A percentile compares a stretch with the other conserved stretches of the same genome.
Evolutionary conservation across 202 grass and related monocot species (phyloP).

Genomic region (Alloteropsis angusta): DNA sequence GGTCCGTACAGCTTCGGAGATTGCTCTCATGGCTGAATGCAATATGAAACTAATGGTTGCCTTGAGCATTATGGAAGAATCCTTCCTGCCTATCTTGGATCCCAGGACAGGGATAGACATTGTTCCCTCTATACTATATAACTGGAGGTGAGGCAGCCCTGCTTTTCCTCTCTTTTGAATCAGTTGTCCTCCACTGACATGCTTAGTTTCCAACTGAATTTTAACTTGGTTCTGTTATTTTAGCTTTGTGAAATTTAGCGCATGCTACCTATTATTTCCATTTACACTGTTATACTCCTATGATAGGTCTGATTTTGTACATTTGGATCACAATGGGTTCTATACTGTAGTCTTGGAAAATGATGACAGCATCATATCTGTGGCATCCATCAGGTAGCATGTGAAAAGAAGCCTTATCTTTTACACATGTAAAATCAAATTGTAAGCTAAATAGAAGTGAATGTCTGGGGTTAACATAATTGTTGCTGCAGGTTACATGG

Average conservation of each 20-base stretch:
- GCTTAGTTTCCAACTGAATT: constrained; percentile 6
- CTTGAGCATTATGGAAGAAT: constrained; percentile 82
- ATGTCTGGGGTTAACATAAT: constrained; percentile 3
- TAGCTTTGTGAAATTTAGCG: not conserved
- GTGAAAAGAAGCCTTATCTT: not conserved
- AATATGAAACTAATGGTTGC: constrained; percentile 85
- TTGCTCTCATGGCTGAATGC: constrained; percentile 64
- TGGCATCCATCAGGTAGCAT: constrained; percentile 80
- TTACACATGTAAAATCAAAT: not conserved
- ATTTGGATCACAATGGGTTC: constrained; percentile 70
- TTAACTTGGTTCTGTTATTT: constrained; percentile 2
- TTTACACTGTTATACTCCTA: constrained; percentile 18
- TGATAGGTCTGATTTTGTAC: constrained; percentile 54
- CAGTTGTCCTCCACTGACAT: not conserved
- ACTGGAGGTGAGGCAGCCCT: constrained; percentile 66
- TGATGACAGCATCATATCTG: constrained; percentile 70
- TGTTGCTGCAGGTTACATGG: constrained; percentile 58
- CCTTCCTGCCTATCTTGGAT: constrained; percentile 71
- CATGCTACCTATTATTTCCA: not conserved
- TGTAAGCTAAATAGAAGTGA: not conserved
- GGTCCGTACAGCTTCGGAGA: constrained; percentile 26
- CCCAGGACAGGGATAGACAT: constrained; percentile 61
- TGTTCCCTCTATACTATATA: constrained; percentile 71
- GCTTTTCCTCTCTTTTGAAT: not conserved
- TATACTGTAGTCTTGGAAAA: constrained; percentile 77